These are phyloP conservation scores for Mrakia frigida DNA, from an alignment of 768 basidiomycete species.

Conservation along the genomic window DNA sequence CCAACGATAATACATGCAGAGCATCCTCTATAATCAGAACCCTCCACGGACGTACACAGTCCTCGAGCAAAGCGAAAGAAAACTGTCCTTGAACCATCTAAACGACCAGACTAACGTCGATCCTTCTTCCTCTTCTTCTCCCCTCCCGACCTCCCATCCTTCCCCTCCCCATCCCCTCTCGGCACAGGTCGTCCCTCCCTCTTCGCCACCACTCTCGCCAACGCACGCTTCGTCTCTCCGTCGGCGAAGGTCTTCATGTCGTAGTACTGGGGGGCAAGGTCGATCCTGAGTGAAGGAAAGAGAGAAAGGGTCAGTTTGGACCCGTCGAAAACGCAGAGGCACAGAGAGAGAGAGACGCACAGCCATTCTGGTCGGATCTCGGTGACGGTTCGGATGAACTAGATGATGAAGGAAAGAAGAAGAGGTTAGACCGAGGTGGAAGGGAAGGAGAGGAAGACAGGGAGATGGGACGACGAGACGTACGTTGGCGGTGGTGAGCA, in stretches of 20 bases:
- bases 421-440: too few relatives aligned
- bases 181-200: conserved; percentile 15
- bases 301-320: not conserved
- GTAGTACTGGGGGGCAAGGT: conserved; percentile 60
- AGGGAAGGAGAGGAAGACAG: not conserved
- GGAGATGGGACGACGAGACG: conserved; percentile 32
- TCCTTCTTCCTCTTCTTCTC: conserved; percentile 34
- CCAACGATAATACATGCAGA: too few relatives aligned
- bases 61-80: too few relatives aligned
- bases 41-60: too few relatives aligned
- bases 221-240: conserved; percentile 32
- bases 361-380: conserved; percentile 84
- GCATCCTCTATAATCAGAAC: too few relatives aligned
- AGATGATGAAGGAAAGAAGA: not conserved
- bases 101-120: not conserved
- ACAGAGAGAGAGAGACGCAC: not conserved
- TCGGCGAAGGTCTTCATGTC: conserved; percentile 27
- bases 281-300: conserved; percentile 44
- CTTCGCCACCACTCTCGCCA: conserved; percentile 22
- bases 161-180: conserved; percentile 20
- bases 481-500: conserved; percentile 65
- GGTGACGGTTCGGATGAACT: conserved; percentile 85
- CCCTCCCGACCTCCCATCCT: conserved; percentile 8
- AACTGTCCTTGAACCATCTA: too few relatives aligned
- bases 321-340: not conserved